A percentile compares a stretch with the other conserved stretches of the same genome.
phyloP scores from a whole-genome alignment of 805 yeast species.

The Candida ovalis region DNA sequence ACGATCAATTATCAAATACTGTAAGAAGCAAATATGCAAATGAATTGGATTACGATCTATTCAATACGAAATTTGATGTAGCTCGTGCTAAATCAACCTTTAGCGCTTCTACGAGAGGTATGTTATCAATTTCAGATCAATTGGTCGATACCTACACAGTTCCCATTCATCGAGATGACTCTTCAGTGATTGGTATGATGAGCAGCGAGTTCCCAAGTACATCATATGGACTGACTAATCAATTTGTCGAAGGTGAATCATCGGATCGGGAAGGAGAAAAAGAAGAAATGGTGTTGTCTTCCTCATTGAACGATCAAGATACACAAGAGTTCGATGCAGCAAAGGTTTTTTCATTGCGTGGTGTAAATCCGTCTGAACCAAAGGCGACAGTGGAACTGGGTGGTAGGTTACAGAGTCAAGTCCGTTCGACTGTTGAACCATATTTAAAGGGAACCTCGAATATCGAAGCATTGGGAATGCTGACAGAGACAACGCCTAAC shows the following conservation, averaged over 20 bases:
- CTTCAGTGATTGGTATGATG: too few species aligned
- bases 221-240: background rate
- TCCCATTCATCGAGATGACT: background rate
- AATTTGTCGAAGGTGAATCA: background rate
- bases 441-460: background rate
- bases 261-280: background rate
- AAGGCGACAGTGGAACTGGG: background rate
- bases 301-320: slow-evolving; percentile 8
- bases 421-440: background rate
- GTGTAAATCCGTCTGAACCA: background rate
- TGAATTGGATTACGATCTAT: slow-evolving; percentile 1
- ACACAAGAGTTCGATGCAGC: background rate
- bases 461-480: background rate
- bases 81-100: slow-evolving; percentile 12
- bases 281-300: slow-evolving; percentile 1
- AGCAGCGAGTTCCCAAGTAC: background rate
- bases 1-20: background rate
- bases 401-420: background rate
- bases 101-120: background rate
- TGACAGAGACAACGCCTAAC: background rate
- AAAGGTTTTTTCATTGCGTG: background rate
- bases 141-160: background rate
- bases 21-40: slow-evolving; percentile 11
- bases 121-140: background rate
- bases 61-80: slow-evolving; percentile 16